Evolutionary conservation across 1,139 yeast genomes (phyloP), one percentile per base, ranked within the genome.

Genomic region (Debaryomyces psychrophilus): DNA sequence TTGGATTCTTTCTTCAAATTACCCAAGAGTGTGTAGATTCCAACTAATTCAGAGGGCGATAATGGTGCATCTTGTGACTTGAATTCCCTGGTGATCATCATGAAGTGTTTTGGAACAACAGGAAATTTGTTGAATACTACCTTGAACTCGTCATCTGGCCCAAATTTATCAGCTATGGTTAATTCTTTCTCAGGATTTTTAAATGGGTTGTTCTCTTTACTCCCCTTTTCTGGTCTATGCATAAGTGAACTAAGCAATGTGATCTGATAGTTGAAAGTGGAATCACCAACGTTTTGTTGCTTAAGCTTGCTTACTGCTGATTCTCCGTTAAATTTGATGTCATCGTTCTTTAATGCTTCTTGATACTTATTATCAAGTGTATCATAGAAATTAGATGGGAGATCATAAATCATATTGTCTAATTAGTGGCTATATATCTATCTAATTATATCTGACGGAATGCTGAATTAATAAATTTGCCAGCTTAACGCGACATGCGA

Each of bases 91-190:
- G 98, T 90, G 9, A 92, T 81, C 45, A 90, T 59, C 68, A 93
- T 71, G 50, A 89, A 78, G 62, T 93, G 99, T 57, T 82, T 78
- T 33, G 90, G 82, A 5, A 86, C 81, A 33, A 90, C 86, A 1
- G 97, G 96, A 64, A 77, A 93, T 65, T 92, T 92, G 72, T 93
- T 93, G 55, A 89, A 76, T 4, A 92, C 82, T 26, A 92, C 64
- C 54, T 82, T 75, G 58, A 84, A 84, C 44, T 83, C 82, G 17
- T 70, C 68, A 3, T 64, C 47, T 3, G 59, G 59, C 2, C 82
- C 83, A 53, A 74, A 78, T 41, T 76, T 71, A 7, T 77, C 78
- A 31, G 81, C 58, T 2, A 93, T 77, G 0, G 92, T 80, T 44
- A 92, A 69, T 51, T 81, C 85, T 4, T 89, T 87, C 53, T 88